Conservation (phyloP, 164 flowering plant species). For the Saururus chinensis region DNA sequence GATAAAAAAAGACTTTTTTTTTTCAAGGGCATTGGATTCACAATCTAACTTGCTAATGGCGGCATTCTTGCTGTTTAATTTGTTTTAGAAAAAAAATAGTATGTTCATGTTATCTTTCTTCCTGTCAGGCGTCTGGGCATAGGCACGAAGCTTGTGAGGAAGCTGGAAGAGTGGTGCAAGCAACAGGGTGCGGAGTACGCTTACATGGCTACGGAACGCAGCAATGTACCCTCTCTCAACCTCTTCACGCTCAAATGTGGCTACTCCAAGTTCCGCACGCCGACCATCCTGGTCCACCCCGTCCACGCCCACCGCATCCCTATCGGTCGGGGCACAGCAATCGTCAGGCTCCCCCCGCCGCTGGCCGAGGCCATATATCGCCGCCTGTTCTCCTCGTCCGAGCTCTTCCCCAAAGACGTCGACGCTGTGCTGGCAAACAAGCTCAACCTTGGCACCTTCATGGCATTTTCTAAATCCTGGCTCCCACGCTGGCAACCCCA, state of each 20-base stretch:
- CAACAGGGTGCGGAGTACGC: constrained; percentile 47
- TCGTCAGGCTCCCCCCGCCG: constrained; percentile 22
- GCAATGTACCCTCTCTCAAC: constrained; percentile 51
- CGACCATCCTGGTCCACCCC: constrained; percentile 55
- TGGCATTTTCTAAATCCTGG: constrained; percentile 41
- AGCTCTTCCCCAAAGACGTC: constrained; percentile 64
- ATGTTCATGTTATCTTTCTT: not conserved
- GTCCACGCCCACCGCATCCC: constrained; percentile 57
- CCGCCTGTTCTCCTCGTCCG: constrained; percentile 35
- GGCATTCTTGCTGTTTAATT: too few relatives aligned
- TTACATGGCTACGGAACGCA: constrained; percentile 67
- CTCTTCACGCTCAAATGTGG: constrained; percentile 49
- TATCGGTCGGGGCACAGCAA: constrained; percentile 12
- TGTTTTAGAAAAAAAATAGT: too few relatives aligned
- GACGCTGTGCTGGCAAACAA: constrained; percentile 29
- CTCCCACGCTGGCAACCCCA: constrained; percentile 29
- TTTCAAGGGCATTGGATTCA: too few relatives aligned
- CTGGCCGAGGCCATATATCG: constrained; percentile 36
- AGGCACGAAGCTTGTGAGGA: constrained; percentile 44
- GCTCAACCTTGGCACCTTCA: constrained; percentile 63
- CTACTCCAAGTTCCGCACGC: constrained; percentile 49
- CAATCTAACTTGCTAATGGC: not conserved
- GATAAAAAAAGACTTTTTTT: too few relatives aligned
- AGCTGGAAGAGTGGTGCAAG: constrained; percentile 57
- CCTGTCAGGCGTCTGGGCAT: constrained; percentile 43